Evolutionary conservation across 305 asterid species (phyloP), one percentile per base, ranked within the genome.

Genomic region (Fraxinus greggii): DNA sequence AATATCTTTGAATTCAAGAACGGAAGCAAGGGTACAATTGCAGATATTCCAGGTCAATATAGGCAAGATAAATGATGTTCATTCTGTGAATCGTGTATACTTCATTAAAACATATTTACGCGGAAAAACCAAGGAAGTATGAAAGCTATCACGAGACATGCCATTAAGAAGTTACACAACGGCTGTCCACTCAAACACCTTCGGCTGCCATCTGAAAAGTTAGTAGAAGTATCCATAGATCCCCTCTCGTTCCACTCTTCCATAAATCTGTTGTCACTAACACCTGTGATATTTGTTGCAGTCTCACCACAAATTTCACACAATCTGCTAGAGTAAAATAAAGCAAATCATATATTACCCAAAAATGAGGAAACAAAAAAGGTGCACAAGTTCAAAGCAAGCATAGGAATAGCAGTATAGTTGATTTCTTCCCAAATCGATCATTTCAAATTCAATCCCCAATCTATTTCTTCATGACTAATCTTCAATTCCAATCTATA

Each of bases 91-190:
- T 26, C 29, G 13, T 23, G 73, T 24, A 23, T 65, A 65, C 73
- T 24, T 26, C 17, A 26, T 26, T 65, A 26, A 65, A 65, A 65
- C 73, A 79, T 67, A 78, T 91, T 88, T 45, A 92, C 91, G 19
- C 93, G 97, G 80, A 91, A 89, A 80, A 92, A 91, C 98, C 95
- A 94, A 1, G 97, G 97, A 67, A 92, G 82, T 3, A 92, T 86
- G 82, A 92, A 92, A 61, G 95, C 92, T 26, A 94, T 83, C 38
- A 91, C 91, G 79, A 94, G 86, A 84, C 93, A 91, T 1, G 91
- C 94, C 92, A 92, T 87, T 84, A 94, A 86, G 85, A 94, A 84
- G 86, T 94, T 94, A 72, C 97, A 92, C 10, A 90, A 69, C 1
- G 92, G 93, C 81, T 90, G 93, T 48, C 94, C 89, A 5, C 79